Percentiles rank a stretch among this genome's conserved stretches.
These are phyloP conservation scores for Ophiostoma perfectum DNA, from an alignment of 2,329 filamentous ascomycete species.

Conservation along the genomic window DNA sequence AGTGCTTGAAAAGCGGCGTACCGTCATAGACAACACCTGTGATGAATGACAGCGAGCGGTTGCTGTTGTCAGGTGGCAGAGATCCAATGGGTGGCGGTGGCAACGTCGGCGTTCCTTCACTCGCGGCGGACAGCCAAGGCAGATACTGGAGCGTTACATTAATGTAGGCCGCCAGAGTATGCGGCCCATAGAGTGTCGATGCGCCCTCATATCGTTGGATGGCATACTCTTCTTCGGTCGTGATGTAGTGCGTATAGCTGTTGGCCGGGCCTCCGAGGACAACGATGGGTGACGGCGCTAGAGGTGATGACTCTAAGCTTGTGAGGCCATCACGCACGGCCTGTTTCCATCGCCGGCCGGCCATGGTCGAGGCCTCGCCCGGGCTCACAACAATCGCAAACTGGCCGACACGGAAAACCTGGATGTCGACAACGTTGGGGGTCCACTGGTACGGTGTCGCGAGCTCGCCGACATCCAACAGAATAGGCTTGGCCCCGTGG, in stretches of 20 bases:
- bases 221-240: constrained; percentile 45
- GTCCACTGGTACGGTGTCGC: constrained; percentile 75
- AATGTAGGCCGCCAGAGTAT: constrained; percentile 81
- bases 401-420: constrained; percentile 77
- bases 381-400: constrained; percentile 78
- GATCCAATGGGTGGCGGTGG: constrained; percentile 42
- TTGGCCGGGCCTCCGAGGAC: constrained; percentile 85
- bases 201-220: constrained; percentile 75
- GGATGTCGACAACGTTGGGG: constrained; percentile 86
- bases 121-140: constrained; percentile 53
- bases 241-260: constrained; percentile 59
- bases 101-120: constrained; percentile 33
- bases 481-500: constrained; percentile 74
- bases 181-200: constrained; percentile 77
- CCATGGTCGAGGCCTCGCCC: constrained; percentile 89
- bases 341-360: constrained; percentile 77
- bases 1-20: constrained; percentile 58
- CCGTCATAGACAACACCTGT: constrained; percentile 69
- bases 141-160: constrained; percentile 69
- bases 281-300: constrained; percentile 50
- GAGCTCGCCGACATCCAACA: constrained; percentile 85
- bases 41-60: constrained; percentile 71
- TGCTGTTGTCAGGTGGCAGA: constrained; percentile 70
- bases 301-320: constrained; percentile 27
- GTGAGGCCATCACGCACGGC: constrained; percentile 50